Base-by-base conservation (phyloP, 2,329 filamentous ascomycete species). In the Thelonectria blattea region DNA sequence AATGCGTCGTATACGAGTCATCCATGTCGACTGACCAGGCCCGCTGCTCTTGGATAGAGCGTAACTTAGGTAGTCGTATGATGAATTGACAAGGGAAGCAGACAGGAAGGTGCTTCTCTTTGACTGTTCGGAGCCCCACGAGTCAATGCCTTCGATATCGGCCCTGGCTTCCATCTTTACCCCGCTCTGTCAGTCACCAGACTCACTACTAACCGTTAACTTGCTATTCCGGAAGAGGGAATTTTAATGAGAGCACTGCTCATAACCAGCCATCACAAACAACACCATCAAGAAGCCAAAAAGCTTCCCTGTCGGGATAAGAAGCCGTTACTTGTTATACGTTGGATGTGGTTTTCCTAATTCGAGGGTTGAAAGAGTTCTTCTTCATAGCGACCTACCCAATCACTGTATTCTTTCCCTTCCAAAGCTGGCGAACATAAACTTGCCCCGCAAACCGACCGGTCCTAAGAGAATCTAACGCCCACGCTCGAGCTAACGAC, bases 201-300 rank as follows among this genome's bases (percentile, higher is more conserved):
- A 41, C 30, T 51, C 30, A 12, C 42, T 45, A 9, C 41, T 8
- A 7, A 5, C 7, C 24, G 39, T 24, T 6, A 6, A 24, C 6
- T 24, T 42, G 51, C 41, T 52, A 52, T 52, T 32, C 51, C 39
- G 22, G 5, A 34, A 43, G 24, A 10, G 18, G 51, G n/a, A 45
- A 52, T 52, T 45, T 45, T 45, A 45, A 45, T 52, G 39, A 52
- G 51, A 52, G 51, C 39, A 52, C 51, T 17, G 34, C 34, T 37
- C 34, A 37, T 37, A 7, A 11, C 34, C 12, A 3, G 22, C 7
- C 22, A 24, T 30, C 5, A 8, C 22, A 24, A n/a, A n/a, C n/a
- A 24, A 24, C 22, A 30, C 27, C 5, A 30, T 30, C 8, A 10
- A 30, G 27, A 30, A 37, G 10, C 34, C 34, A 11, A 12, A 14